A percentile compares a stretch with the other conserved stretches of the same genome.
These are phyloP conservation scores for Sedum album DNA, from an alignment of 164 flowering plant species.

Conservation along the genomic window DNA sequence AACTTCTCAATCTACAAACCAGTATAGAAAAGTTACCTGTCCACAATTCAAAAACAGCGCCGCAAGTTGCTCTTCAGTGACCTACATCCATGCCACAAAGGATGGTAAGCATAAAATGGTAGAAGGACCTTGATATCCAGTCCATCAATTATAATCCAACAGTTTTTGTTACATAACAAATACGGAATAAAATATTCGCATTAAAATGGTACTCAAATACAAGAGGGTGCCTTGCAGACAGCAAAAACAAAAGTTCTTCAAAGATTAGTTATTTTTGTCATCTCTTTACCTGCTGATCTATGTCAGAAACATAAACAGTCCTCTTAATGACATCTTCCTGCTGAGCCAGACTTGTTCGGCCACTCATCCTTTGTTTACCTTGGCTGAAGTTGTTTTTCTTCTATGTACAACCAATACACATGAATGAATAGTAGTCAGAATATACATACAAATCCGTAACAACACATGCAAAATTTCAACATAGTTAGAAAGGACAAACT, in stretches of 20 bases:
- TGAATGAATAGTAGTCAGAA: neutral
- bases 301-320: constrained; percentile 97
- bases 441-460: neutral
- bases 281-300: constrained; percentile 75
- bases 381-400: constrained; percentile 49
- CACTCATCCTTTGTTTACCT: constrained; percentile 53
- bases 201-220: neutral
- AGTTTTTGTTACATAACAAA: neutral
- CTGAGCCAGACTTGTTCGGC: constrained; percentile 60
- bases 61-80: constrained; percentile 95
- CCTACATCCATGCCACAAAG: constrained; percentile 28
- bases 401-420: constrained; percentile 19
- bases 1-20: neutral
- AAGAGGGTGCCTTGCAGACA: neutral
- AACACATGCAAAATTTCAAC: too few species aligned
- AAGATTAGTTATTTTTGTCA: too few species aligned
- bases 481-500: too few species aligned
- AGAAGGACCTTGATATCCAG: neutral
- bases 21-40: constrained; percentile 33
- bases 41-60: constrained; percentile 75
- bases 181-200: neutral
- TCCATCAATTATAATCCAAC: neutral
- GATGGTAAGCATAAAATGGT: neutral
- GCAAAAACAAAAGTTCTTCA: neutral
- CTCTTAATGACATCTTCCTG: constrained; percentile 73